Conservation (phyloP, 306 rosid species). For the barrel medic (Medicago truncatula) region MtrunA17r5.0-ANR NC_053045.1:29540501-29541000, state of each 20-base stretch:
- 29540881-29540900: slow-evolving; percentile 33
- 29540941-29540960: slow-evolving; percentile 8
- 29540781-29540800: slow-evolving; percentile 52
- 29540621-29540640: background rate
- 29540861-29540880: slow-evolving; percentile 36
- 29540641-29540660: slow-evolving; percentile 11
- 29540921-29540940: slow-evolving; percentile 1
- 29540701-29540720: slow-evolving; percentile 30
- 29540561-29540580: too few relatives aligned
- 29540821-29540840: slow-evolving; percentile 48
- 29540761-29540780: slow-evolving; percentile 51
- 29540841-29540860: slow-evolving; percentile 27
- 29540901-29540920: background rate
- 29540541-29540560: background rate
- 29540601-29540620: background rate
- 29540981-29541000: slow-evolving; percentile 11
- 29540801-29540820: slow-evolving; percentile 31
- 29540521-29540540: background rate
- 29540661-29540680: slow-evolving; percentile 46
- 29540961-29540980: background rate
- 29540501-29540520: background rate
- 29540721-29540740: slow-evolving; percentile 32
- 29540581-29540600: too few relatives aligned
- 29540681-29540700: slow-evolving; percentile 16
- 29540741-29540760: slow-evolving; percentile 29